A percentile compares a stretch with the other conserved stretches of the same genome.
These are phyloP conservation scores for Tuber umbilicatum DNA, from an alignment of 495 filamentous ascomycete species.

Conservation along the genomic window DNA sequence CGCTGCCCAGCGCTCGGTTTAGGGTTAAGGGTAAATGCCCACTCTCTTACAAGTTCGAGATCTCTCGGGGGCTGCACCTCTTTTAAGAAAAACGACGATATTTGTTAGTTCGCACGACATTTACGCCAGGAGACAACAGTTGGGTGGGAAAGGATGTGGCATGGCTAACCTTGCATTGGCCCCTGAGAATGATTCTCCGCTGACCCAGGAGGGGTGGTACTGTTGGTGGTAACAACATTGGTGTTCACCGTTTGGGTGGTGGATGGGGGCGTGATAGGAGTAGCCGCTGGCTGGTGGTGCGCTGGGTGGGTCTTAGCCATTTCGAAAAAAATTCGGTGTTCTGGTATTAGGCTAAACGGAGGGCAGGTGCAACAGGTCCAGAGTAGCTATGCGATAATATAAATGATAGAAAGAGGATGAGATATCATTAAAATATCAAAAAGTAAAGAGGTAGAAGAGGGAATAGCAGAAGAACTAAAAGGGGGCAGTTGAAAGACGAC, in stretches of 20 bases:
- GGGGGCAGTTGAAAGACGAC: not conserved
- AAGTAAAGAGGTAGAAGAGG: not conserved
- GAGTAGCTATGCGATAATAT: not conserved
- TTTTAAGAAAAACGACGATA: not conserved
- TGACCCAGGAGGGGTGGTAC: not conserved
- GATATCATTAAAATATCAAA: not conserved
- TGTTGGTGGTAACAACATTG: not conserved
- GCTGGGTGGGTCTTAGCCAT: not conserved
- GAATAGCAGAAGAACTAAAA: not conserved
- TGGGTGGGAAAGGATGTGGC: not conserved
- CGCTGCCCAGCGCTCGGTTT: not conserved
- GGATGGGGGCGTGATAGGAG: not conserved
- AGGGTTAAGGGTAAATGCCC: not conserved
- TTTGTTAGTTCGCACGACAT: not conserved
- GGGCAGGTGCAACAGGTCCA: not conserved
- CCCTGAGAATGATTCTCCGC: not conserved
- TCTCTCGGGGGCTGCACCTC: not conserved
- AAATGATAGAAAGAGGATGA: not conserved
- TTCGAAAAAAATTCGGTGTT: not conserved
- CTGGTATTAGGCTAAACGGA: not conserved
- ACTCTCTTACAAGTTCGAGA: not conserved
- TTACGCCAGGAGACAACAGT: not conserved
- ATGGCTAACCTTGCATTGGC: not conserved
- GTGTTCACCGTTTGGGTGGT: not conserved
- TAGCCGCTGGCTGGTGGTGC: not conserved